Evolutionary conservation across 768 basidiomycete genomes (phyloP), one percentile per base, ranked within the genome.

Genomic region (Leccinum boreale): DNA sequence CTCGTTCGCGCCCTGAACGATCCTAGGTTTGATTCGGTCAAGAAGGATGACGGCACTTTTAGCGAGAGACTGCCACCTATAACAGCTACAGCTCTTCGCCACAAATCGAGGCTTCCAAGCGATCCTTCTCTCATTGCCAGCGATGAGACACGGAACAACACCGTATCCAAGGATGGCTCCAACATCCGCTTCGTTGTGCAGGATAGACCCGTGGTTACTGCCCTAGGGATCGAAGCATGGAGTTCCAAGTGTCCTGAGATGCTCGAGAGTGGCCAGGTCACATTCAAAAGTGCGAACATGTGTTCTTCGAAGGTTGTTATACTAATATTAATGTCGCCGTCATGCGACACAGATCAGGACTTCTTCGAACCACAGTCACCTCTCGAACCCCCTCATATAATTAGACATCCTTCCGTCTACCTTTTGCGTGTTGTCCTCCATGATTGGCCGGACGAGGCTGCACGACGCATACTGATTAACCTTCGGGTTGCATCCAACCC

Each of bases 391-490:
- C 53, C 54, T 44, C 62, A 70, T 17, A 12, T 54, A 3, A 66
- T 76, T 52, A 69, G 64, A 56, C 63, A 81, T 53, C 77, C 86
- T 58, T 80, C 86, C 0, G 83, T 90, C 6, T 92, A 85, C 66
- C 75, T 91, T 33, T 74, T 90, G 29, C 82, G 89, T 23, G 84
- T 85, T 19, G 81, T 90, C 39, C 75, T 89, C 33, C 90, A 92
- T 63, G 90, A 92, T 65, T 91, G 90, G 89, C 85, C 88, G 1
- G 86, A 91, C 60, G 74, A 74, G 1, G 79, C 74, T 61, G 83
- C 82, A 21, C 61, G 59, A 23, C 74, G 74, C 36, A 81, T 84
- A 45, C 67, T 83, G 46, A 67, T 75, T 19, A 78, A 77, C 26
- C 73, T 84, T 4, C 73, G 80, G 12, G 72, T 72, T 33, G 73